Evolutionary conservation across 805 yeast genomes (phyloP).

Genomic region (Saccharomycopsis sp.): DNA sequence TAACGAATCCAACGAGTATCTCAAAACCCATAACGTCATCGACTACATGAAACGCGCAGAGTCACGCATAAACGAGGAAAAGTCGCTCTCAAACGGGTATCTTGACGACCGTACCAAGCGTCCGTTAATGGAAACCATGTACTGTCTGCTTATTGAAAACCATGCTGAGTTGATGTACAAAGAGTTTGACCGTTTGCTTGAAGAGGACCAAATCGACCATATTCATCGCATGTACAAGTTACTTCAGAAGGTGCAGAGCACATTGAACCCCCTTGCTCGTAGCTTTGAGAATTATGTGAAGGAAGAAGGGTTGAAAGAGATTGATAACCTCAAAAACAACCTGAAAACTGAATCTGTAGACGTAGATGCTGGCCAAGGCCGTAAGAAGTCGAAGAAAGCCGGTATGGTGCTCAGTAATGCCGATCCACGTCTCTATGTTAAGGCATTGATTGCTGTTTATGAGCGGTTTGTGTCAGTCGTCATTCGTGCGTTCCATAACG

Average conservation of each 20-base stretch:
- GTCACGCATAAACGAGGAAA: constrained; percentile 75
- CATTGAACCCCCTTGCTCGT: constrained; percentile 71
- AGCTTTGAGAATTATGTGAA: constrained; percentile 69
- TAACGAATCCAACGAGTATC: constrained; percentile 59
- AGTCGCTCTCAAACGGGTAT: constrained; percentile 66
- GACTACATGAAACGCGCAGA: constrained; percentile 88
- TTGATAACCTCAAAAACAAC: constrained; percentile 47
- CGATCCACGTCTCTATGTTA: constrained; percentile 76
- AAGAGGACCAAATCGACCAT: constrained; percentile 64
- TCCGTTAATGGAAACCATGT: constrained; percentile 68
- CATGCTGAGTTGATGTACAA: constrained; percentile 72
- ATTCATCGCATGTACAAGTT: constrained; percentile 71
- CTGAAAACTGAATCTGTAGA: constrained; percentile 30
- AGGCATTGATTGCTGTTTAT: constrained; percentile 66
- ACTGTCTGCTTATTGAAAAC: constrained; percentile 66
- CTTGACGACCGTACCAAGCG: constrained; percentile 82
- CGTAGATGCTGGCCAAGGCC: constrained; percentile 21
- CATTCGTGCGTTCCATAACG: constrained; percentile 57
- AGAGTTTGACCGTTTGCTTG: constrained; percentile 70
- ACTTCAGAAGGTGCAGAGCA: constrained; percentile 69
- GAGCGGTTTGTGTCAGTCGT: constrained; percentile 61
- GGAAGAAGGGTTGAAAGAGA: constrained; percentile 52
- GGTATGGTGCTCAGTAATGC: constrained; percentile 28
- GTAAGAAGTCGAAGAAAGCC: constrained; percentile 4
- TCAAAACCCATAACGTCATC: constrained; percentile 72